A percentile compares a stretch with the other conserved stretches of the same genome.
phyloP scores from a whole-genome alignment of 2,329 filamentous ascomycete genomes.

The Fusarium bactridioides region DNA sequence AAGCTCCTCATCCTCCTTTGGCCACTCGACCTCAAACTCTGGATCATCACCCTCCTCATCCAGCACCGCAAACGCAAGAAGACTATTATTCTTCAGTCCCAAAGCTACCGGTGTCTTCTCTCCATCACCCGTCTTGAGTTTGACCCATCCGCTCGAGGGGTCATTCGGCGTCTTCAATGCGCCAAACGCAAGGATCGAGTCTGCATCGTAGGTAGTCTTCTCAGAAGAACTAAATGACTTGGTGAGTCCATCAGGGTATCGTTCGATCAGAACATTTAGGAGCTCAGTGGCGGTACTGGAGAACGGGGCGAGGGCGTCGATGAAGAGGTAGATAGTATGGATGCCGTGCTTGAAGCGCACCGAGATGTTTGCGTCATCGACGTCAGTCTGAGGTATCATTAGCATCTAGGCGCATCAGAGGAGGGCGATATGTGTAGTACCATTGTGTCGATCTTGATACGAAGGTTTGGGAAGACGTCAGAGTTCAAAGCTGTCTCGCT shows the following conservation, averaged over 20 bases:
- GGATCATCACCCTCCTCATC: slow-evolving; percentile 50
- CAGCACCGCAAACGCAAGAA: slow-evolving; percentile 60
- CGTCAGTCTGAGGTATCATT: slow-evolving; percentile 32
- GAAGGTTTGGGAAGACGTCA: slow-evolving; percentile 3
- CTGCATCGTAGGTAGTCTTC: slow-evolving; percentile 50
- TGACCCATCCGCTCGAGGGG: slow-evolving; percentile 58
- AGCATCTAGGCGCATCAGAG: neutral
- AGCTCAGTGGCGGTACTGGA: slow-evolving; percentile 65
- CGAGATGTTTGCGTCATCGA: slow-evolving; percentile 64
- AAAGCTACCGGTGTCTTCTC: slow-evolving; percentile 52
- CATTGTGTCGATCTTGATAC: slow-evolving; percentile 26
- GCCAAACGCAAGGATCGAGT: slow-evolving; percentile 57
- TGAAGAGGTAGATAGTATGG: slow-evolving; percentile 74
- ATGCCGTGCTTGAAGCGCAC: slow-evolving; percentile 77
- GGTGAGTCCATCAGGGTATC: slow-evolving; percentile 63
- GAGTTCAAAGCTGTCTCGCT: neutral
- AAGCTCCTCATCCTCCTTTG: slow-evolving; percentile 52
- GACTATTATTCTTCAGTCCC: slow-evolving; percentile 56
- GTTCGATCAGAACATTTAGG: slow-evolving; percentile 63
- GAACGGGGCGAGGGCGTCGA: slow-evolving; percentile 66
- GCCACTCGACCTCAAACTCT: slow-evolving; percentile 57
- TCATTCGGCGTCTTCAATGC: slow-evolving; percentile 56
- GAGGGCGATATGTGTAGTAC: neutral
- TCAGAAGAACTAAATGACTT: slow-evolving; percentile 45
- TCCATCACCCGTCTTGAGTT: slow-evolving; percentile 49